Percentiles rank a stretch among this genome's conserved stretches.
These are phyloP conservation scores for Pyronema omphalodes DNA, from an alignment of 495 filamentous ascomycete genomes.

Conservation along the genomic window DNA sequence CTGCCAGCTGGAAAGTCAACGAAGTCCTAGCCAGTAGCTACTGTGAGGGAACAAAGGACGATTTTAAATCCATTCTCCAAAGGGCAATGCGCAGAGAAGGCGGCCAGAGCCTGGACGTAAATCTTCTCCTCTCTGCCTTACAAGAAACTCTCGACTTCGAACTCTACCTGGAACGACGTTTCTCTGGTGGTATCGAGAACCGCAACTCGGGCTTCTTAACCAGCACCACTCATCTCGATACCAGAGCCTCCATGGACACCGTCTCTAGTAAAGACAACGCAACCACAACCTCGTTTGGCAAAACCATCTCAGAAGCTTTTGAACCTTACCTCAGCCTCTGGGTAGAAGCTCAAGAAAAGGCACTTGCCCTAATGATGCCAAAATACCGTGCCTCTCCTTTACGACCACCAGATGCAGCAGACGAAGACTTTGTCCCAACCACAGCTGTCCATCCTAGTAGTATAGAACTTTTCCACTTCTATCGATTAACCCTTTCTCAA, in stretches of 20 bases:
- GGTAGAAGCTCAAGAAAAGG: constrained; percentile 90
- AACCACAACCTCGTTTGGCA: constrained; percentile 53
- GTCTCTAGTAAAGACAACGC: constrained; percentile 64
- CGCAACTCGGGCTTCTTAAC: constrained; percentile 1
- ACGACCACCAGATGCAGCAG: constrained; percentile 54
- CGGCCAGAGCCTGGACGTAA: constrained; percentile 75
- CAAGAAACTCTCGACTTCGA: constrained; percentile 98
- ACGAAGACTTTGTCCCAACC: constrained; percentile 84
- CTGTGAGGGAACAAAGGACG: constrained; percentile 85
- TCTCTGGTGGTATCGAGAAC: constrained; percentile 40
- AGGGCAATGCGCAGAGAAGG: constrained; percentile 61
- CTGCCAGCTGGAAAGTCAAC: constrained; percentile 70
- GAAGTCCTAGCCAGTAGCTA: constrained; percentile 83
- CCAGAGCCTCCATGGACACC: constrained; percentile 81
- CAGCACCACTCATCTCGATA: constrained; percentile 17
- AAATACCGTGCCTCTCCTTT: constrained; percentile 76
- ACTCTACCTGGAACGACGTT: constrained; percentile 70
- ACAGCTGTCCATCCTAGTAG: constrained; percentile 65
- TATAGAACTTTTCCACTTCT: constrained; percentile 93
- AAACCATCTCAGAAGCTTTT: constrained; percentile 90
- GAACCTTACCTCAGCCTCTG: constrained; percentile 92
- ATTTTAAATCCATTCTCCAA: constrained; percentile 83
- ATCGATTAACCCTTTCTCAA: constrained; percentile 74
- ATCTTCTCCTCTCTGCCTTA: constrained; percentile 73
- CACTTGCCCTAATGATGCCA: constrained; percentile 68